Base-by-base conservation (phyloP, 2,329 filamentous ascomycete species). In the Pseudogymnoascus sp. region DNA sequence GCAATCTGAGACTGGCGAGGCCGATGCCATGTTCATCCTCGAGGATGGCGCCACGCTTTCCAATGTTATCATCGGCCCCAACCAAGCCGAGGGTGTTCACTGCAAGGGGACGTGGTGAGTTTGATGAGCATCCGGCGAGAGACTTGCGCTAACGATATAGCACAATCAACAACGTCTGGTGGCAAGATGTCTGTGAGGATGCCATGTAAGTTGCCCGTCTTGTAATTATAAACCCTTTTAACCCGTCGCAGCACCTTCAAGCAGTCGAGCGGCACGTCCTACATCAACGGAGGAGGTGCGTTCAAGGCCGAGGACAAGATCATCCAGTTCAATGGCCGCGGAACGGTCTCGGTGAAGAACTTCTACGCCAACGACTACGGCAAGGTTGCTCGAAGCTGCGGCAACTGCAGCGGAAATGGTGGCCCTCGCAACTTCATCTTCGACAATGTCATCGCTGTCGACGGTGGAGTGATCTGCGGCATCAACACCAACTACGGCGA, bases 401-500 rank as follows among this genome's bases (percentile, higher is more conserved):
- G 79, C 30, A 80, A 81, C 72, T 81, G 78, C 71, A 54, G 47
- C 47, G 71, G 69, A 9, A 70, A 63, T 38, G 73, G 74, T 59
- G 73, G 74, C 61, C 66, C 72, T n/a, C 74, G 78, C 62, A 71
- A 74, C 64, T 73, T 79, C 60, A 70, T 77, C 62, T 72, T 81
- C 61, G 70, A 76, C 67, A 75, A 75, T 66, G 71, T 77, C 62
- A 73, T 72, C 43, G 74, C 74, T 63, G 69, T 71, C 57, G 70
- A 73, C 61, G 78, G 78, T 62, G 68, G 72, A 59, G 71, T 73
- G 14, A 72, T 78, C 32, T 76, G 73, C 64, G 77, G 78, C 57
- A 79, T 81, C 70, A 81, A 80, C 73, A 73, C 73, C 62, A 81
- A 80, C 74, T 80, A 77, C 64, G 78, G 77, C 35, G 77, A 79